phyloP scores from a whole-genome alignment of 1,139 yeast species.

The Wickerhamomyces sp. region DNA sequence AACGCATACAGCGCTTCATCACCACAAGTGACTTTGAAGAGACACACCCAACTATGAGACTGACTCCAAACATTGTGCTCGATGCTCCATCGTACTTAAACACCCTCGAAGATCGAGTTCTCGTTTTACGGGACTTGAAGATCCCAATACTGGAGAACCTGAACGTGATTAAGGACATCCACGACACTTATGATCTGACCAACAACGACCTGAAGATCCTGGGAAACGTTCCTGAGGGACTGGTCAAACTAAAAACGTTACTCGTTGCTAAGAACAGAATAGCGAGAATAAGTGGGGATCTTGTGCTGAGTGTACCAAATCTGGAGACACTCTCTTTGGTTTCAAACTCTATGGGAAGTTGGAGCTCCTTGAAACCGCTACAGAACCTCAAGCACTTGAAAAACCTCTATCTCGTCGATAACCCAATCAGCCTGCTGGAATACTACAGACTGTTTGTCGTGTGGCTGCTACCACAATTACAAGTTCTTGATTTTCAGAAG shows the following conservation, averaged over 20 bases:
- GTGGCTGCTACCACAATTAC: conserved; percentile 58
- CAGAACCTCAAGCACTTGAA: conserved; percentile 34
- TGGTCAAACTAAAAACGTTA: conserved; percentile 41
- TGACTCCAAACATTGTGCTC: conserved; percentile 42
- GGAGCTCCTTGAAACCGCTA: conserved; percentile 37
- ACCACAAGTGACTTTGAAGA: background rate
- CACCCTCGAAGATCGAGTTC: conserved; percentile 38
- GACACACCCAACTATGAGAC: conserved; percentile 36
- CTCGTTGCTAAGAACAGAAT: conserved; percentile 59
- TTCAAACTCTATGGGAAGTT: conserved; percentile 42
- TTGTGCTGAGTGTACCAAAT: conserved; percentile 36
- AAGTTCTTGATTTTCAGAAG: conserved; percentile 61
- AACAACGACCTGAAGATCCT: conserved; percentile 57
- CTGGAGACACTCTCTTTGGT: conserved; percentile 46
- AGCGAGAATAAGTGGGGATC: conserved; percentile 30
- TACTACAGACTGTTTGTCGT: conserved; percentile 58
- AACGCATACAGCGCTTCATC: background rate
- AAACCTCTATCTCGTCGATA: conserved; percentile 51
- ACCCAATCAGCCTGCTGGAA: conserved; percentile 50
- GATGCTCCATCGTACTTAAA: conserved; percentile 49
- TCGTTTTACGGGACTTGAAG: conserved; percentile 35
- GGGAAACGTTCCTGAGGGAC: conserved; percentile 45
- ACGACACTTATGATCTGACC: conserved; percentile 57
- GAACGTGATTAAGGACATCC: conserved; percentile 36
- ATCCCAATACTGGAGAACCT: conserved; percentile 39